Conservation (phyloP, 202 grass and related monocot genomes). For the Sporobolus alterniflorus region DNA sequence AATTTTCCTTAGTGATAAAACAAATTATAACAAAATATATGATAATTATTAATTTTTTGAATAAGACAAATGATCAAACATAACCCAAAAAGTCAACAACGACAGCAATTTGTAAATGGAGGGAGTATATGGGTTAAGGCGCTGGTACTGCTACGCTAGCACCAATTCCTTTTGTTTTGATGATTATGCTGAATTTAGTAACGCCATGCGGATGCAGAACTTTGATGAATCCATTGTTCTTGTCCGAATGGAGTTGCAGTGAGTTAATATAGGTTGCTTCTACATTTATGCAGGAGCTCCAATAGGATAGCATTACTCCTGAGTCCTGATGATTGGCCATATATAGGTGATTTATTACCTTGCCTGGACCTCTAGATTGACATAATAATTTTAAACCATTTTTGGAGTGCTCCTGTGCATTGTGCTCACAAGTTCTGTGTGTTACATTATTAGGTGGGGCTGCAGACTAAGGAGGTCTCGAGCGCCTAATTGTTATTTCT, state of each 20-base stretch:
- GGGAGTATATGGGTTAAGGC: no score
- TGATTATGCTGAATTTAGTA: neutral
- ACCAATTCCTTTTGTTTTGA: neutral
- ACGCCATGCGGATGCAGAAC: no score
- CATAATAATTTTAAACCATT: neutral
- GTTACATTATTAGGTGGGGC: slow-evolving; percentile 11
- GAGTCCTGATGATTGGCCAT: neutral
- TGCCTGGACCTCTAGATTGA: neutral
- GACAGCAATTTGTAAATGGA: no score
- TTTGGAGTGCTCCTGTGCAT: neutral
- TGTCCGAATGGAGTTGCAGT: neutral
- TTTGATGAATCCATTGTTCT: neutral
- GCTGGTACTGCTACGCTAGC: no score
- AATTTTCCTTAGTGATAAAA: no score
- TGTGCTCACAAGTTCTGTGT: neutral
- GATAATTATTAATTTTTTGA: no score
- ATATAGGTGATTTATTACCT: neutral
- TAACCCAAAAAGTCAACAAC: no score
- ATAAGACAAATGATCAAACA: no score
- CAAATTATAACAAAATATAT: no score
- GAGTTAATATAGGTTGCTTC: neutral
- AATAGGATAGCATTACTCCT: neutral
- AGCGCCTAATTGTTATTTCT: neutral
- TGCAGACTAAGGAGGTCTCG: neutral
- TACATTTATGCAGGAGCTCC: neutral